Evolutionary conservation across 1,284 basidiomycete species (phyloP), one percentile per base, ranked within the genome.

Genomic region (Trametes sp.): DNA sequence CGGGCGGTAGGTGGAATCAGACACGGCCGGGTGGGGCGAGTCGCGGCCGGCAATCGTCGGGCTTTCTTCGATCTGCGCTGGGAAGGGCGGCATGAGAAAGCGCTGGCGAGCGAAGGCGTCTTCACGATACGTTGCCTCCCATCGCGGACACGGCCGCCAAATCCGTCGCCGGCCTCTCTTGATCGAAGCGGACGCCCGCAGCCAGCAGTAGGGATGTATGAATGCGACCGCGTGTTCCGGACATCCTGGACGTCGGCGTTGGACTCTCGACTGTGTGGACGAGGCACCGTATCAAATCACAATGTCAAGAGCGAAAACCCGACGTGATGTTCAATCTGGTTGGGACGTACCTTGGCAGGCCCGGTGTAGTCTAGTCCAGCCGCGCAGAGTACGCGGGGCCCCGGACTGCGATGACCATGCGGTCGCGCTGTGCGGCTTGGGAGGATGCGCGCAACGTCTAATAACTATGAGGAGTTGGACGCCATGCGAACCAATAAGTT

Each of bases 291-390:
- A 29, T 59, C 59, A 49, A 46, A 19, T 31, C 29, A 4, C 38
- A 41, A 31, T 38, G 26, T 49, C 26, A 21, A 16, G 29, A 31
- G 16, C 19, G 21, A 19, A 31, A 51, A 38, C 28, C 53, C 21
- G 36, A 46, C 36, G 28, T 29, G 52, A 35, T 28, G 46, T 50
- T 53, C 46, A 31, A 51, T 55, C 38, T 55, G 38, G 38, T 23
- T n/a, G 50, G 54, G 62, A 59, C 59, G 45, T 57, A 51, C 50
- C 54, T 60, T 33, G 52, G 56, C 62, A 52, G 54, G n/a, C n/a
- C n/a, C n/a, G 58, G 62, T 51, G 31, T 29, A 21, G 19, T 7
- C 49, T 19, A 35, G 46, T 56, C 53, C 35, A 46, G 31, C 21
- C 29, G 31, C 24, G 50, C 31, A 29, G n/a, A 36, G n/a, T 45